Evolutionary conservation across 2,329 filamentous ascomycete genomes (phyloP), one percentile per base, ranked within the genome.

Genomic region (Verticillium zaregamsianum): DNA sequence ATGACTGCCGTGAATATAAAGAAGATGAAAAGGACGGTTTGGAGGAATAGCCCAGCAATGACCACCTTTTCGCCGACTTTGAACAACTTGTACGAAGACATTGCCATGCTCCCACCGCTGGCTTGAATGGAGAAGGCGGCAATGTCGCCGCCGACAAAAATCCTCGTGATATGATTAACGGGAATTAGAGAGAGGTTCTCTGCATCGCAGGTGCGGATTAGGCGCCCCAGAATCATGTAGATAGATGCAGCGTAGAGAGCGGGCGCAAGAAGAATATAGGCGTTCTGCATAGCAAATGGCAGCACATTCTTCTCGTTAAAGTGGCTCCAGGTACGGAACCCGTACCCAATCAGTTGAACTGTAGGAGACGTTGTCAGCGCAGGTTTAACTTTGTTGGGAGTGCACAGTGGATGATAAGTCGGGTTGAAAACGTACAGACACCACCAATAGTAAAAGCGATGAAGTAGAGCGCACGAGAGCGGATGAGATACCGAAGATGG

Each of bases 11-110:
- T 78, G 5, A 79, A 61, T 37, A 83, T 71, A 67, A 89, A 89
- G 39, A 87, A 71, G 25, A 76, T 77, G 64, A 89, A 87, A 61
- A 84, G 79, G 52, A 84, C 52, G 28, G 89, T 76, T 68, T 89
- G 86, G n/a, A 88, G 69, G 39, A 82, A 69, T 2, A 89, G 73
- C 2, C 86, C 86, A 1, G 66, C 80, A 8, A 87, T 71, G n/a
- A 88, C 79, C 57, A 88, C 73, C n/a, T 80, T 77, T 65, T 83
- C 69, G 20, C 80, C 83, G 15, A 72, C 70, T 28, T 76, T 69
- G 52, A 60, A 63, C 0, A 58, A 9, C 37, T 85, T 69, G 14
- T 76, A 73, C 3, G 35, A 59, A 1, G 60, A 60, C 20, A 39
- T 60, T 0, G 71, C 67, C 62, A 76, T 61, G 2, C 70, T 71